A percentile compares a stretch with the other conserved stretches of the same genome.
phyloP scores from a whole-genome alignment of 306 rosid genomes.

The Cucumis melo region DNA sequence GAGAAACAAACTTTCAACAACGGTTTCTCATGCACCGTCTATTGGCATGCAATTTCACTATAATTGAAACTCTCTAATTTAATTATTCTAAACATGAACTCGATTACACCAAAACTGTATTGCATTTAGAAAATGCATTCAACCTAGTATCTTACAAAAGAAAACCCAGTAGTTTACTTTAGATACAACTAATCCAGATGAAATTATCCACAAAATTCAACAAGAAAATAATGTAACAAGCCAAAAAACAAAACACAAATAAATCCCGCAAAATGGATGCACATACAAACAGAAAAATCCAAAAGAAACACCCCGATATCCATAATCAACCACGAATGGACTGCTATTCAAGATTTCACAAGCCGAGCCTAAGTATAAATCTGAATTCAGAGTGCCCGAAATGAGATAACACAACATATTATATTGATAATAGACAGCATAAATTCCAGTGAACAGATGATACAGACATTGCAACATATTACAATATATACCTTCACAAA shows the following conservation, averaged over 20 bases:
- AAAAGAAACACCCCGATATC: background rate
- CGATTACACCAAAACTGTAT: background rate
- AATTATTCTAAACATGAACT: no score
- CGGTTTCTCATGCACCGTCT: no score
- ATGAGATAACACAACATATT: background rate
- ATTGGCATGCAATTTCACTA: background rate
- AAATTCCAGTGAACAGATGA: background rate
- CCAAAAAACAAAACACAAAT: background rate
- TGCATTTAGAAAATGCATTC: background rate
- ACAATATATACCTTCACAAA: slow-evolving; percentile 51
- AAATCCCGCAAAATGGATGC: background rate
- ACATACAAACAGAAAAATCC: background rate
- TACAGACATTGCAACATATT: background rate
- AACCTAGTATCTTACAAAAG: background rate
- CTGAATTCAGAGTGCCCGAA: background rate
- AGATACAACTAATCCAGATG: background rate
- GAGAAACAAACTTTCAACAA: no score
- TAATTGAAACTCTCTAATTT: no score
- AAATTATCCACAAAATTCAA: background rate
- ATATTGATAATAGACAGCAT: background rate
- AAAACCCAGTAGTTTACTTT: background rate
- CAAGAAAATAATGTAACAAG: background rate
- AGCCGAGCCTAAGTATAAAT: background rate
- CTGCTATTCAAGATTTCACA: background rate
- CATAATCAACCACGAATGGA: background rate